Percentiles rank a stretch among this genome's conserved stretches.
Conservation (phyloP, 345 rosid genomes). For the Alliaria petiolata region DNA sequence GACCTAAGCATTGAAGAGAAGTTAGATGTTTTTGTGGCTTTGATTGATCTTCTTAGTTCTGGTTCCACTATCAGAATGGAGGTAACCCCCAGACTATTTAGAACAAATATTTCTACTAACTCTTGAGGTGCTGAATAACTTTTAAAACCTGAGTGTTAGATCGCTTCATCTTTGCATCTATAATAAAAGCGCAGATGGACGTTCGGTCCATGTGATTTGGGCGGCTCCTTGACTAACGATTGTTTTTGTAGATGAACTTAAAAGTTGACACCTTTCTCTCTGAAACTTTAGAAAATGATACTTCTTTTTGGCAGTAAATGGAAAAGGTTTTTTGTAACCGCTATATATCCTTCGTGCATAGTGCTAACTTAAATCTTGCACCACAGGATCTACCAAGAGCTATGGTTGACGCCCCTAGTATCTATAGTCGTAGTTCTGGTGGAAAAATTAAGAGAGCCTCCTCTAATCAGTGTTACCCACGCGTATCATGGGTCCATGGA, state of each 20-base stretch:
- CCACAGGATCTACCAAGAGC: slow-evolving; percentile 54
- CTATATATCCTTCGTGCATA: neutral
- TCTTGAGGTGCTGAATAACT: neutral
- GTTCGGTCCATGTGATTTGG: neutral
- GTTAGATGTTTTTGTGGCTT: slow-evolving; percentile 73
- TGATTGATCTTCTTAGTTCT: slow-evolving; percentile 77
- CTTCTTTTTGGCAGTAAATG: too few relatives aligned
- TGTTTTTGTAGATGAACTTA: slow-evolving; percentile 2
- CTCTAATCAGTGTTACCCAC: slow-evolving; percentile 40
- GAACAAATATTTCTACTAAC: neutral
- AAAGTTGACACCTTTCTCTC: neutral
- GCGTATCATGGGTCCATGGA: slow-evolving; percentile 69
- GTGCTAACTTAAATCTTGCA: slow-evolving; percentile 12
- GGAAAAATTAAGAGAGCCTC: slow-evolving; percentile 82
- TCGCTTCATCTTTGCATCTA: neutral
- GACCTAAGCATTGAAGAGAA: slow-evolving; percentile 83
- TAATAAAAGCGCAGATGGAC: neutral
- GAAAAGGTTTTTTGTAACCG: neutral
- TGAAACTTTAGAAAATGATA: neutral
- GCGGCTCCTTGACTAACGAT: neutral
- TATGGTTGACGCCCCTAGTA: slow-evolving; percentile 40
- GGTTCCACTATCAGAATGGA: slow-evolving; percentile 72
- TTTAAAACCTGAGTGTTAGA: neutral
- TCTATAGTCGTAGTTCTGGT: slow-evolving; percentile 66
- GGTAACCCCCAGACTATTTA: slow-evolving; percentile 44